Evolutionary conservation across 345 rosid genomes (phyloP).

Genomic region (Citrus mangshanensis): DNA sequence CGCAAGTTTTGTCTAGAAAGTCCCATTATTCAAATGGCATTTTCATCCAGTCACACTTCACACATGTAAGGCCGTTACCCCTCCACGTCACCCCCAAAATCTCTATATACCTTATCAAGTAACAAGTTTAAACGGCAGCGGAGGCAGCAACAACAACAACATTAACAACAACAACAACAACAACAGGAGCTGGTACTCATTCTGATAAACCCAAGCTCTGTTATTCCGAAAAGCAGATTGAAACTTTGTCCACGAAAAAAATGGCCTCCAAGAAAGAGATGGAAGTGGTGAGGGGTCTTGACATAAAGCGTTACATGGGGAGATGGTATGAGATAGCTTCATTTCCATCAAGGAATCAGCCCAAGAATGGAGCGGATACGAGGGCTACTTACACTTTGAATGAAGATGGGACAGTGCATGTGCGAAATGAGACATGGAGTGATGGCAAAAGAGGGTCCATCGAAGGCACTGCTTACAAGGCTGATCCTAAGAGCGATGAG

Average conservation of each 20-base stretch:
- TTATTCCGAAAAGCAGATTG: neutral
- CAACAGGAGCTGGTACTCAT: too few relatives aligned
- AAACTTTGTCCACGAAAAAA: neutral
- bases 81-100: constrained; percentile 37
- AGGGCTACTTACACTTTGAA: constrained; percentile 78
- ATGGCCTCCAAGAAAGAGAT: constrained; percentile 51
- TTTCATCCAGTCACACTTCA: neutral
- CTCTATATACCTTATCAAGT: constrained; percentile 14
- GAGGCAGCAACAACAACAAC: neutral
- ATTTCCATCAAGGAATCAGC: constrained; percentile 79
- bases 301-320: constrained; percentile 76
- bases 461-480: constrained; percentile 72
- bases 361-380: constrained; percentile 65
- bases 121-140: neutral
- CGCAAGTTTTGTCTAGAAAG: constrained; percentile 8
- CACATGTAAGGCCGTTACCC: constrained; percentile 14
- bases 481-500: constrained; percentile 72
- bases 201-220: neutral
- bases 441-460: constrained; percentile 64
- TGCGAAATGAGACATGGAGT: constrained; percentile 78
- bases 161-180: neutral
- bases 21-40: constrained; percentile 1
- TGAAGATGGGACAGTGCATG: constrained; percentile 71
- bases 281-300: constrained; percentile 71
- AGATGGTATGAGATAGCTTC: constrained; percentile 95